Percentiles rank a stretch among this genome's conserved stretches.
phyloP scores from a whole-genome alignment of 1,139 yeast genomes.

The Magnusiomyces tetraspermus region DNA sequence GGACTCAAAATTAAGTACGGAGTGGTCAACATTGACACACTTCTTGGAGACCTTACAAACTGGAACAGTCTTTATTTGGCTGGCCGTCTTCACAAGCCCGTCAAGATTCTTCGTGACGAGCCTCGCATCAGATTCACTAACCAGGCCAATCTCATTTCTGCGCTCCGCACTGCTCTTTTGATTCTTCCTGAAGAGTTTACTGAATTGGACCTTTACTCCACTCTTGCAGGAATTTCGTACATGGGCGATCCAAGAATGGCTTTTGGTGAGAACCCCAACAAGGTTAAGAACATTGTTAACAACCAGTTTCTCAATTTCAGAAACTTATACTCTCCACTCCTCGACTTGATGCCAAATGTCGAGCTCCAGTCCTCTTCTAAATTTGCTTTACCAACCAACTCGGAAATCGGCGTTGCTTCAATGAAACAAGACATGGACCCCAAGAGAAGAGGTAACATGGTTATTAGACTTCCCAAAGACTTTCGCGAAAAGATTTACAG shows the following conservation, averaged over 20 bases:
- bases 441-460: slow-evolving; percentile 32
- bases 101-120: slow-evolving; percentile 59
- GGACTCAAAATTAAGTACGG: slow-evolving; percentile 76
- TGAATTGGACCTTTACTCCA: slow-evolving; percentile 60
- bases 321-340: slow-evolving; percentile 59
- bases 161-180: slow-evolving; percentile 64
- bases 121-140: slow-evolving; percentile 54
- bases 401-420: slow-evolving; percentile 23
- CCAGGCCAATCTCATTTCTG: slow-evolving; percentile 69
- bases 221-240: slow-evolving; percentile 74
- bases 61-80: slow-evolving; percentile 87
- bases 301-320: slow-evolving; percentile 66
- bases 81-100: slow-evolving; percentile 93
- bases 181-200: slow-evolving; percentile 45
- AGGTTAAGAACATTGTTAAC: slow-evolving; percentile 72
- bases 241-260: slow-evolving; percentile 84
- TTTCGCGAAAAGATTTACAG: slow-evolving; percentile 42
- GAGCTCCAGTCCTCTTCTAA: slow-evolving; percentile 20
- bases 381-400: slow-evolving; percentile 17
- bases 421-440: slow-evolving; percentile 33
- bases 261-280: slow-evolving; percentile 84
- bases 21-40: slow-evolving; percentile 52
- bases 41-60: slow-evolving; percentile 58
- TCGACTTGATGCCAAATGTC: slow-evolving; percentile 38
- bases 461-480: slow-evolving; percentile 41